Base-by-base conservation (phyloP, 2,329 filamentous ascomycete genomes). In the Apiospora pterosperma region DNA sequence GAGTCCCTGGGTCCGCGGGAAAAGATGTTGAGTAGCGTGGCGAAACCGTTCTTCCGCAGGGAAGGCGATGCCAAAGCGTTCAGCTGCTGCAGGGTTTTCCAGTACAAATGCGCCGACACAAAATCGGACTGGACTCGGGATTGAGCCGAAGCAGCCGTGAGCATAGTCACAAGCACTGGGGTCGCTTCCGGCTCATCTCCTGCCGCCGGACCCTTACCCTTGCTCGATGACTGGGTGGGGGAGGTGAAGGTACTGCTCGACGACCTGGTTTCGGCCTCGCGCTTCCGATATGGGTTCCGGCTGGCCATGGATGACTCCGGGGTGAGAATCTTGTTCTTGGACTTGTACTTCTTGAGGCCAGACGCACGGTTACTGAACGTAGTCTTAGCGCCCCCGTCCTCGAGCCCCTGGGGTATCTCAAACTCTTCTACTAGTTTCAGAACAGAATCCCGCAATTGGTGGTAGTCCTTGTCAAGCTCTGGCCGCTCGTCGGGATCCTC, bases 101-200 rank as follows among this genome's bases (percentile, higher is more conserved):
- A 95, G 80, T 95, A 97, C 62, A 92, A 84, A 70, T 96, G 92
- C 1, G 92, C 91, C 36, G 90, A 90, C 61, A 96, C 88, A 71
- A 93, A 97, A 74, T 97, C 92, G 0, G 91, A 91, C 66, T 91
- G 88, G 28, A 90, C 88, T 70, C 92, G 88, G 63, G 92, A 93
- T 74, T 92, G 90, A 0, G 88, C 84, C 69, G 91, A 91, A 19
- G 92, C 92, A 21, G 90, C 89, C 68, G 90, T 88, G 34, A 94
- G 84, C 90, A 94, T 93, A 1, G 86, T 84, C 44, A 92, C 83
- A 12, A 93, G 78, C 5, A 90, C 84, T 0, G 85, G 75, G 31
- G 78, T 69, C 12, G 71, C 66, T 71, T 85, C 80, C 65, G 83
- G 75, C 69, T 83, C 77, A 11, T 77, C 76, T 10, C 74, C 71